A percentile compares a stretch with the other conserved stretches of the same genome.
phyloP scores from a whole-genome alignment of 805 yeast species.

The Saccharomycopsis malanga region DNA sequence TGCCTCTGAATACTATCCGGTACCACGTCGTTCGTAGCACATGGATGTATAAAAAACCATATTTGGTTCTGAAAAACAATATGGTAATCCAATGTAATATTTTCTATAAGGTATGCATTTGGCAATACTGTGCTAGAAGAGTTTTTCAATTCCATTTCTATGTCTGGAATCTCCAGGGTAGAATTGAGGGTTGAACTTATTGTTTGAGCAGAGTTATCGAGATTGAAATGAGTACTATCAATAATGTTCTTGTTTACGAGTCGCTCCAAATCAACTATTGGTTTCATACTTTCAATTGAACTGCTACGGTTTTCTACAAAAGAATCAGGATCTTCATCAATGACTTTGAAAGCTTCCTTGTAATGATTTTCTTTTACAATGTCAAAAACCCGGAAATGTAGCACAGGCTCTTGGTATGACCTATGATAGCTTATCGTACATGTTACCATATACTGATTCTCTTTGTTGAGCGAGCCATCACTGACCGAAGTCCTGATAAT shows the following conservation, averaged over 20 bases:
- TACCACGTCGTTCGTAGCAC: background rate
- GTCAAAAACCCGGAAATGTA: background rate
- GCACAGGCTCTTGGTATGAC: slow-evolving; percentile 9
- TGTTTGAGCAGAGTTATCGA: background rate
- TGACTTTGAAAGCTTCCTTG: background rate
- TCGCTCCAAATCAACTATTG: background rate
- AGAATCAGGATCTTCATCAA: background rate
- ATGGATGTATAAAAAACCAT: slow-evolving; percentile 9
- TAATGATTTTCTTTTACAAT: background rate
- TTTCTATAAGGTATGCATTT: background rate
- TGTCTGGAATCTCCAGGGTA: background rate
- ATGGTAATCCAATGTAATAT: slow-evolving; percentile 5
- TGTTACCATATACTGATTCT: background rate
- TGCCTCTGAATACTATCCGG: background rate
- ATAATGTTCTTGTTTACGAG: background rate
- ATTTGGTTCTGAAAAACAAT: background rate
- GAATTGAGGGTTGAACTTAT: background rate
- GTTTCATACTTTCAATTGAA: background rate
- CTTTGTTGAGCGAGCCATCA: background rate
- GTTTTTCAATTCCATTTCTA: background rate
- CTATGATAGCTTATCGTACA: background rate
- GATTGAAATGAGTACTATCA: background rate
- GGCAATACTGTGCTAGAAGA: background rate
- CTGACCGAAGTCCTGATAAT: background rate
- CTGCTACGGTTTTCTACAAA: background rate